Base-by-base conservation (phyloP, 2,329 filamentous ascomycete species). In the Neonectria sp. region DNA sequence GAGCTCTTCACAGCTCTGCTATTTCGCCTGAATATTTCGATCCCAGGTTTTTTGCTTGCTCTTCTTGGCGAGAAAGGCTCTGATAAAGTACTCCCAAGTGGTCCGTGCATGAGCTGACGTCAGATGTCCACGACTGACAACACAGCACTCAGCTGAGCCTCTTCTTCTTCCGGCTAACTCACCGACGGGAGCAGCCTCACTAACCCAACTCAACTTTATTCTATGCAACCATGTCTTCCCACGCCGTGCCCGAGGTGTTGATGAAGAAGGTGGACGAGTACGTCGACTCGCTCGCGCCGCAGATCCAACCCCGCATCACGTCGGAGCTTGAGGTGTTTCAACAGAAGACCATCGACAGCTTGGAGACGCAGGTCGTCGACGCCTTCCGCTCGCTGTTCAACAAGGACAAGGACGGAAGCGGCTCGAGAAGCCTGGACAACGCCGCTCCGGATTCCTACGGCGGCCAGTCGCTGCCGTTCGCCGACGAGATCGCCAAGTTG, bases 281-380 rank as follows among this genome's bases (percentile, higher is more conserved):
- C 56, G 82, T 85, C 73, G 83, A 85, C 78, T 84, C 82, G 0
- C 81, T 85, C 4, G 81, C 81, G 2, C 83, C 83, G 6, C 81
- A 84, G 70, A 84, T 85, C 60, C 82, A 84, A 68, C 82, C 83
- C 73, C 82, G 81, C 79, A 83, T 85, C 75, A 76, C 81, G 15
- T 65, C 78, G 15, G 83, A 85, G 76, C 79, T 85, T 55, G 82
- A 84, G 56, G 67, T 73, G 6, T 85, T 85, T 68, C 83, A 85
- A 69, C 73, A 77, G 57, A 83, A 82, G 73, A 84, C 83, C 67
- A 83, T 85, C 73, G 83, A 85, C 72, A 80, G 76, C 21, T 71
- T 85, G n/a, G 83, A 85, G 68, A 73, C 75, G n/a, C 80, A 84
- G 68, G 79, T 85, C 66, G 68, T 84, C 65, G 79, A 83, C 46